phyloP scores from a whole-genome alignment of 2,329 filamentous ascomycete genomes.

The Xenosphaeropsis pyriputrescens region DNA sequence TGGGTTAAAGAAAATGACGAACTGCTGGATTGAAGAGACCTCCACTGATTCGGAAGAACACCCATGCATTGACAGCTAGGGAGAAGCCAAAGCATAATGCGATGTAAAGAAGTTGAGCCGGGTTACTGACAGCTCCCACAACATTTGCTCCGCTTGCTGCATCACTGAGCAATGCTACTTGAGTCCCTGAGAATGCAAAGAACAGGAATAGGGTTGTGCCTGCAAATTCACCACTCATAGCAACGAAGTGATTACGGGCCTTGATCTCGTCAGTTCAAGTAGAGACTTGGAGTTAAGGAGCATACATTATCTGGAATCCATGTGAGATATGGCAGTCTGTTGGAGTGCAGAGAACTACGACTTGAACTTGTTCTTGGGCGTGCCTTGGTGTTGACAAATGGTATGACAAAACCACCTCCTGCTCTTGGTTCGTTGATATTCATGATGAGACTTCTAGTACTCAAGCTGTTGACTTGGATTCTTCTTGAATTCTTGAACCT shows the following conservation, averaged over 20 bases:
- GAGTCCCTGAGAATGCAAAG: slow-evolving; percentile 13
- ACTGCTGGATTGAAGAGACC: slow-evolving; percentile 34
- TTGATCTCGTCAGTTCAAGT: background rate
- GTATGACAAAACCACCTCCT: slow-evolving; percentile 8
- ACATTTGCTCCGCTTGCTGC: slow-evolving; percentile 14
- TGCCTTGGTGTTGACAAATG: slow-evolving; percentile 7
- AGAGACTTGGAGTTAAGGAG: background rate
- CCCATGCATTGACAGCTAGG: slow-evolving; percentile 37
- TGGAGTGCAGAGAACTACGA: slow-evolving; percentile 7
- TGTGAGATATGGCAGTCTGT: slow-evolving; percentile 6
- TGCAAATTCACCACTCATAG: slow-evolving; percentile 9
- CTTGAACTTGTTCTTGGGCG: slow-evolving; percentile 1
- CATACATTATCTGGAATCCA: slow-evolving; percentile 8
- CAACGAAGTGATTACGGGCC: slow-evolving; percentile 10
- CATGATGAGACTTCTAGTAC: slow-evolving; percentile 4
- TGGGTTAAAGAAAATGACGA: slow-evolving; percentile 6
- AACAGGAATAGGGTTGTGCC: slow-evolving; percentile 14
- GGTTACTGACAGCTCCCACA: slow-evolving; percentile 24
- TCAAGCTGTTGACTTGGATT: too few species aligned
- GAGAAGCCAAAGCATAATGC: slow-evolving; percentile 12
- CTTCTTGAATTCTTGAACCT: too few species aligned
- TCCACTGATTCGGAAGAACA: slow-evolving; percentile 34
- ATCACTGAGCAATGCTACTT: slow-evolving; percentile 11
- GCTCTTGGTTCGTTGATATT: slow-evolving; percentile 11
- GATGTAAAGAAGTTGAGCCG: slow-evolving; percentile 20